A percentile compares a stretch with the other conserved stretches of the same genome.
phyloP scores from a whole-genome alignment of 2,329 filamentous ascomycete genomes.

The Fusarium subglutinans region DNA sequence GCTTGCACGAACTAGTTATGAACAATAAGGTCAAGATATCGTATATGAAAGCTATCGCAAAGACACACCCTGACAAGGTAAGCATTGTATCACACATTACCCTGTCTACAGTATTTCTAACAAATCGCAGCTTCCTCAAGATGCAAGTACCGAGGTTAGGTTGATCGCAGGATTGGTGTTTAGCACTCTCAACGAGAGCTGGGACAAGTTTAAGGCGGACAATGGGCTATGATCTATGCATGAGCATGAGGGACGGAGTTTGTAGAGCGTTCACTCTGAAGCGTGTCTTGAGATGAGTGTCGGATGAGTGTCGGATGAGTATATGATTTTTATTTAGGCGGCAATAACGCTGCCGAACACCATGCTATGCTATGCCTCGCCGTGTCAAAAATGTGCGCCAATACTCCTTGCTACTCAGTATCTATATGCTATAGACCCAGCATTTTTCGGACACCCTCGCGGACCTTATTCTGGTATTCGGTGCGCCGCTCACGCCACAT shows the following conservation, averaged over 20 bases:
- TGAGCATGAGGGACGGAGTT: constrained; percentile 37
- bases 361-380: constrained; percentile 36
- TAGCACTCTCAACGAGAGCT: constrained; percentile 75
- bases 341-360: constrained; percentile 38
- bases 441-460: constrained; percentile 81
- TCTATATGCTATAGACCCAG: constrained; percentile 69
- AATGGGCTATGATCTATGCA: constrained; percentile 64
- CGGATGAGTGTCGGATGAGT: constrained; percentile 20
- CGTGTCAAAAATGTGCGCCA: constrained; percentile 36
- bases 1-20: constrained; percentile 91
- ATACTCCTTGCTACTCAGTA: constrained; percentile 27
- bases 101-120: constrained; percentile 9
- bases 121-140: constrained; percentile 64
- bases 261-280: constrained; percentile 41
- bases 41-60: constrained; percentile 99
- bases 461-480: constrained; percentile 88
- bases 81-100: constrained; percentile 39
- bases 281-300: constrained; percentile 20
- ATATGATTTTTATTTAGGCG: constrained; percentile 39
- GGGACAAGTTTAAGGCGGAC: constrained; percentile 77
- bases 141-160: constrained; percentile 70
- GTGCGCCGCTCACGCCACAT: constrained; percentile 89
- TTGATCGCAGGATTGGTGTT: constrained; percentile 75
- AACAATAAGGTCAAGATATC: constrained; percentile 95
- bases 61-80: constrained; percentile 99